Evolutionary conservation across 129 eudicot genomes (phyloP).

Genomic region (Tanacetum coccineum): DNA sequence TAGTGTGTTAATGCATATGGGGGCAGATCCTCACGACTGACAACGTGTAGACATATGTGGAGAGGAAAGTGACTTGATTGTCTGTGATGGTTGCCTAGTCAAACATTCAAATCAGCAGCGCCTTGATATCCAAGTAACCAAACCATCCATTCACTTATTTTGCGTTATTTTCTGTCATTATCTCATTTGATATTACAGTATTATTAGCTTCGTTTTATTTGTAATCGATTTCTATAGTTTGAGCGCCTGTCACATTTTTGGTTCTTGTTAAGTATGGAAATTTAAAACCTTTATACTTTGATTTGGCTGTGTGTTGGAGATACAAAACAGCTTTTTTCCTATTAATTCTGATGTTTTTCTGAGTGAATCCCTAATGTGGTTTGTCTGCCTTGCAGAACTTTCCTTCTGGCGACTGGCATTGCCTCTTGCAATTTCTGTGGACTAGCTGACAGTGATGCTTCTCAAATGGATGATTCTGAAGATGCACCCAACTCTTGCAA

Average conservation of each 20-base stretch:
- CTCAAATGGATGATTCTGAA: slow-evolving; percentile 31
- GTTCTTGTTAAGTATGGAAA: too few species aligned
- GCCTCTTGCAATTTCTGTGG: slow-evolving; percentile 76
- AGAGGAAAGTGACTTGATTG: slow-evolving; percentile 89
- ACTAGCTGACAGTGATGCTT: slow-evolving; percentile 25
- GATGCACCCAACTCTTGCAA: not conserved
- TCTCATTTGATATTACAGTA: too few species aligned
- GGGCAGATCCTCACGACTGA: slow-evolving; percentile 92
- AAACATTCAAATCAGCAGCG: slow-evolving; percentile 94
- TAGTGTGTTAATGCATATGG: slow-evolving; percentile 52
- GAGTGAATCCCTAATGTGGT: too few species aligned
- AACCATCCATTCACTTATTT: too few species aligned
- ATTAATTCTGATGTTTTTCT: slow-evolving; percentile 16
- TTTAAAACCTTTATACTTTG: too few species aligned
- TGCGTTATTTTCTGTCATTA: too few species aligned
- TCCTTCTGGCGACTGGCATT: slow-evolving; percentile 95
- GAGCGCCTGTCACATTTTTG: too few species aligned
- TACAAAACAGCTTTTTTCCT: not conserved
- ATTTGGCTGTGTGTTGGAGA: not conserved
- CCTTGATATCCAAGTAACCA: too few species aligned
- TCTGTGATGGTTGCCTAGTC: slow-evolving; percentile 96
- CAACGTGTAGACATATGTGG: slow-evolving; percentile 89
- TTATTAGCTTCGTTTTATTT: too few species aligned
- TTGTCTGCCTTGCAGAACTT: slow-evolving; percentile 40
- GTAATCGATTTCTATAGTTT: too few species aligned